Conservation (phyloP, 805 yeast species). For the Priceomyces castillae region DNA sequence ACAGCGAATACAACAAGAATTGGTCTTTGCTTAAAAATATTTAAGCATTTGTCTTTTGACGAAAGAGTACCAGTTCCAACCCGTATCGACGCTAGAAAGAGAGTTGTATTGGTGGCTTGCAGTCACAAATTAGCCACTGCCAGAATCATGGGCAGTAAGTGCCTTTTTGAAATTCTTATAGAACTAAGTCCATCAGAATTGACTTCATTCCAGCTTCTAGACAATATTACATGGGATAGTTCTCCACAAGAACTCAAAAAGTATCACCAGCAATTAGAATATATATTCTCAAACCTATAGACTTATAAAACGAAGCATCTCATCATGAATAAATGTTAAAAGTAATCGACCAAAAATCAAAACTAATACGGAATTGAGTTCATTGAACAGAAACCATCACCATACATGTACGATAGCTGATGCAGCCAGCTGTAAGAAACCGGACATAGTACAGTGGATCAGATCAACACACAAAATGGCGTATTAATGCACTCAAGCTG, state of each 20-base stretch:
- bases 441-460: too few relatives aligned
- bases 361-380: too few relatives aligned
- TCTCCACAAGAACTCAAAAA: constrained; percentile 8
- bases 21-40: constrained; percentile 38
- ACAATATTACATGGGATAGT: constrained; percentile 14
- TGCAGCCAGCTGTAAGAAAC: too few relatives aligned
- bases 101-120: constrained; percentile 27
- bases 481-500: too few relatives aligned
- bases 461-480: too few relatives aligned
- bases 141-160: constrained; percentile 40
- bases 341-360: too few relatives aligned
- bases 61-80: constrained; percentile 8
- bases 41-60: constrained; percentile 35
- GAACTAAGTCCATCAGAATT: constrained; percentile 15
- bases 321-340: background rate
- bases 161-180: constrained; percentile 35
- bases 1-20: constrained; percentile 41
- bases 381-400: too few relatives aligned
- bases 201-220: background rate
- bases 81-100: constrained; percentile 10
- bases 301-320: background rate
- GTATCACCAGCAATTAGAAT: constrained; percentile 4
- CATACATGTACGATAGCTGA: too few relatives aligned
- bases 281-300: constrained; percentile 9
- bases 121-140: constrained; percentile 31